phyloP scores from a whole-genome alignment of 768 basidiomycete genomes.

The Collybiopsis luxurians region DNA sequence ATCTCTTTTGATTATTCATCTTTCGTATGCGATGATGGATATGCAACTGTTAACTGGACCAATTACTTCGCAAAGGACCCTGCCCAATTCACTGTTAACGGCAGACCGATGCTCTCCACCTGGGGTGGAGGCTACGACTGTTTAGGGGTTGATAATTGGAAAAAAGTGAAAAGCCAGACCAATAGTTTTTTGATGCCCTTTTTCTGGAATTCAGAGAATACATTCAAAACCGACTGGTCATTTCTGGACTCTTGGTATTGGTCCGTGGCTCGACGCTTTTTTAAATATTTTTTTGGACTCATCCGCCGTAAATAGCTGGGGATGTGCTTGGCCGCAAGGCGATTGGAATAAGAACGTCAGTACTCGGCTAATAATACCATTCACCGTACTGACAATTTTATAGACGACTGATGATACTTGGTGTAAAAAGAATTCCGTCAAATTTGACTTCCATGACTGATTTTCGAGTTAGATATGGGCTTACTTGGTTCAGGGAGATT shows the following conservation, averaged over 20 bases:
- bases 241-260: slow-evolving; percentile 47
- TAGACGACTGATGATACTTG: slow-evolving; percentile 47
- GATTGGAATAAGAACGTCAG: slow-evolving; percentile 40
- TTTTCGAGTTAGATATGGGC: slow-evolving; percentile 31
- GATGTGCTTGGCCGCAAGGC: slow-evolving; percentile 60
- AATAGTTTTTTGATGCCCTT: slow-evolving; percentile 51
- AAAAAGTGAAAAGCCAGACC: slow-evolving; percentile 43
- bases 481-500: slow-evolving; percentile 39
- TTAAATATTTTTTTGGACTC: neutral
- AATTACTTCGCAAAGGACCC: slow-evolving; percentile 47
- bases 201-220: slow-evolving; percentile 45
- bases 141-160: slow-evolving; percentile 52
- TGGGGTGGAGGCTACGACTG: slow-evolving; percentile 50
- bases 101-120: slow-evolving; percentile 57
- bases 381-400: neutral
- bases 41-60: slow-evolving; percentile 38
- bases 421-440: slow-evolving; percentile 27
- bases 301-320: slow-evolving; percentile 39
- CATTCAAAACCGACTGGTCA: slow-evolving; percentile 29
- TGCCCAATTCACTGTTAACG: slow-evolving; percentile 52
- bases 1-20: slow-evolving; percentile 56
- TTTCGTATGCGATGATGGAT: slow-evolving; percentile 42
- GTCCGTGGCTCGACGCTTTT: slow-evolving; percentile 22
- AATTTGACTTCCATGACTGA: neutral
- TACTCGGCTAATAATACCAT: neutral